Evolutionary conservation across 2,329 filamentous ascomycete genomes (phyloP), one percentile per base, ranked within the genome.

Genomic region (Botryotinia globosa): DNA sequence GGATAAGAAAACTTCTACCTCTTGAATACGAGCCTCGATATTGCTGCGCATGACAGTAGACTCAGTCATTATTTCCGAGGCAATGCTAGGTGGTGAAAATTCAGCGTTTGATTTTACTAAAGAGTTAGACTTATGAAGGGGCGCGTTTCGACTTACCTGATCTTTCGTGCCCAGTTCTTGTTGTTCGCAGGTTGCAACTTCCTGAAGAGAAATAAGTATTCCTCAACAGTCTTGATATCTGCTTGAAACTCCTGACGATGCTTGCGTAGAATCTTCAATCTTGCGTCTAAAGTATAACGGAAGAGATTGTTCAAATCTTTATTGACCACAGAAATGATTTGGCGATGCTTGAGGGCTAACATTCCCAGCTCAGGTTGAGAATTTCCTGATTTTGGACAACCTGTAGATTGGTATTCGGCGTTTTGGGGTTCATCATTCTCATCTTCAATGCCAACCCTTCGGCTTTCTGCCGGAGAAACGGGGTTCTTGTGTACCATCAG

Each of bases 11-110:
- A 16, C 1, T 22, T 67, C 34, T 5, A 56, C 64, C 34, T 67
- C 64, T 56, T 67, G 48, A 2, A 67, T 67, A 7, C 64, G 64
- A 22, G 34, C 9, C 34, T 67, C 64, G 5, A 67, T 67, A 54
- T 9, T 67, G 25, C 6, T 67, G n/a, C 34, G 64, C 64, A 56
- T 67, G 20, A n/a, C 22, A 8, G 48, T 39, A 29, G 64, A 67
- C 2, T 67, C 64, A n/a, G 16, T n/a, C 34, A 67, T 67, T 8
- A 67, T 8, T 14, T 56, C 18, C 0, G n/a, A 56, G 10, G 64
- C 34, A 8, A n/a, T 56, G 7, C 64, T 67, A 56, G 10, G 22
- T 56, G 1, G 18, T 1, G 3, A 54, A 16, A 4, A 22, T 25
- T 56, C 25, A 67, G 48, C 34, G 0, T 22, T 42, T 22, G 25